Percentiles rank a stretch among this genome's conserved stretches.
These are phyloP conservation scores for Pseudocercospora ulei DNA, from an alignment of 2,329 filamentous ascomycete genomes.

Conservation along the genomic window DNA sequence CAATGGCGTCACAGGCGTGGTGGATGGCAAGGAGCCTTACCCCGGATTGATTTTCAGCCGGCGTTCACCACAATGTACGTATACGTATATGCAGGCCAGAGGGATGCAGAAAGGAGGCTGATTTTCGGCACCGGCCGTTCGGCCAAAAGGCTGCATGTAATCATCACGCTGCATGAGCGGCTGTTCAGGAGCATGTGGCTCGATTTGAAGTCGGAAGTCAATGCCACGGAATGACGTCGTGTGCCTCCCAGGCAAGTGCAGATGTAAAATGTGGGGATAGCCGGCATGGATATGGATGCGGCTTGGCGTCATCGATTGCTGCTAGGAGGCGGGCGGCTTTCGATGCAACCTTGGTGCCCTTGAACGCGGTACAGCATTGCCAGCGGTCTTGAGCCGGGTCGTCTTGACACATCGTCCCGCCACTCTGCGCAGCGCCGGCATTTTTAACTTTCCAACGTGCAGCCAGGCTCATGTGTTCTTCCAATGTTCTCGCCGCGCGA, in stretches of 20 bases:
- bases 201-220: too few species aligned
- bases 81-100: too few species aligned
- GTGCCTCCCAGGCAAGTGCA: background rate
- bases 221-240: background rate
- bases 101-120: too few species aligned
- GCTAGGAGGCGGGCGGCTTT: constrained; percentile 4
- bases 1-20: background rate
- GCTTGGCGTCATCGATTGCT: constrained; percentile 6
- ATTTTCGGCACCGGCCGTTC: too few species aligned
- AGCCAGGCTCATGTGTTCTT: constrained; percentile 9
- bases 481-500: constrained; percentile 17
- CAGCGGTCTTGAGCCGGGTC: constrained; percentile 5
- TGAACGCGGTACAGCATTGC: too few species aligned
- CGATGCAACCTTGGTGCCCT: constrained; percentile 3
- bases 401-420: constrained; percentile 4
- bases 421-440: constrained; percentile 1
- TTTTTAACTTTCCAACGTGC: constrained; percentile 1
- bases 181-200: too few species aligned
- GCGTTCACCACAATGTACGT: too few species aligned
- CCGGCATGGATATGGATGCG: background rate
- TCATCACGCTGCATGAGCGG: too few species aligned
- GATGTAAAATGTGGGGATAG: background rate
- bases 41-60: too few species aligned
- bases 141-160: too few species aligned
- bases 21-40: too few species aligned